Evolutionary conservation across 805 yeast species (phyloP).

Genomic region (Lachancea thermotolerans): DNA sequence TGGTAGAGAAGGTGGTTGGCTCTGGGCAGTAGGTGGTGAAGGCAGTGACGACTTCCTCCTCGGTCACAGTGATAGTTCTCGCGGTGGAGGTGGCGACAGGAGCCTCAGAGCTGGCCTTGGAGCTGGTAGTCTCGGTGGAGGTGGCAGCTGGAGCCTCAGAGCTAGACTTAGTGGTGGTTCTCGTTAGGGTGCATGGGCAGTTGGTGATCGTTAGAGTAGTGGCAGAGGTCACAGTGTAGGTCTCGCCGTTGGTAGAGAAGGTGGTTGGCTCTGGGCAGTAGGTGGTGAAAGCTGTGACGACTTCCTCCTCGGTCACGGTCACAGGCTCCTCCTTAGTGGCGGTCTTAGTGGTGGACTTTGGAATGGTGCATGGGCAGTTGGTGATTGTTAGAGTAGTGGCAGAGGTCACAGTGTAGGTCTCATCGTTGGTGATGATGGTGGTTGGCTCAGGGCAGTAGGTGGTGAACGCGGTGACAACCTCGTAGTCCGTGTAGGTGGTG

Average conservation of each 20-base stretch:
- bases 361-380: conserved; percentile 77
- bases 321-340: conserved; percentile 10
- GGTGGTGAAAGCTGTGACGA: conserved; percentile 68
- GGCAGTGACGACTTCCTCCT: conserved; percentile 49
- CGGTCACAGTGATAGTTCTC: conserved; percentile 30
- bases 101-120: conserved; percentile 47
- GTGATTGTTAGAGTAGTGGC: conserved; percentile 82
- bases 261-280: conserved; percentile 78
- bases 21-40: conserved; percentile 80
- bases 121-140: conserved; percentile 78
- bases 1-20: conserved; percentile 59
- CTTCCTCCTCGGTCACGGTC: conserved; percentile 33
- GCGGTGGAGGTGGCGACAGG: not conserved
- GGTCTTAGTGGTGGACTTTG: conserved; percentile 16
- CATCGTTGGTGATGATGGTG: conserved; percentile 53
- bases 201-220: conserved; percentile 82
- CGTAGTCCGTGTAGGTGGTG: conserved; percentile 30
- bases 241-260: conserved; percentile 54
- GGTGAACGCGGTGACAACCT: conserved; percentile 62
- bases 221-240: conserved; percentile 69
- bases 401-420: conserved; percentile 66
- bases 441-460: conserved; percentile 83
- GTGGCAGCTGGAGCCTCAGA: conserved; percentile 32
- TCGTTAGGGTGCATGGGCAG: conserved; percentile 66
- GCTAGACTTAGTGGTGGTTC: conserved; percentile 2